Conservation (phyloP, 805 yeast genomes). For the Yarrowia deformans region DNA sequence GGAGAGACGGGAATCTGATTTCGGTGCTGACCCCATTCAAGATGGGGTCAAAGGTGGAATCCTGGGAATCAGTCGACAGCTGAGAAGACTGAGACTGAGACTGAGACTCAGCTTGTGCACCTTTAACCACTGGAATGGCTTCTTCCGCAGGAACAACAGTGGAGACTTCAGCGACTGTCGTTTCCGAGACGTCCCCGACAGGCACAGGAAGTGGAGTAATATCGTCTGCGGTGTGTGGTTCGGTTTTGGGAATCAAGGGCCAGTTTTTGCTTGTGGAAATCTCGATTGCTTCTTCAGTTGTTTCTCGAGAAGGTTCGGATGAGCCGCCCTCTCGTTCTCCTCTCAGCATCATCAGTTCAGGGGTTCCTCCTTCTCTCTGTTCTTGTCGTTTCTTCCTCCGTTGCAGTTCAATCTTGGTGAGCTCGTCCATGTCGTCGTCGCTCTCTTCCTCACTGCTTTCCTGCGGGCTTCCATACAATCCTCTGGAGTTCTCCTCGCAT, state of each 20-base stretch:
- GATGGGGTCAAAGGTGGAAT: background rate
- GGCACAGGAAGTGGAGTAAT: background rate
- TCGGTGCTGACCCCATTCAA: background rate
- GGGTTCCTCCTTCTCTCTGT: conserved; percentile 1
- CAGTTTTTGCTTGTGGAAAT: conserved; percentile 20
- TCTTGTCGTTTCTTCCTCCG: conserved; percentile 6
- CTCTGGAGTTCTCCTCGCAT: conserved; percentile 50
- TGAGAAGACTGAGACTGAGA: background rate
- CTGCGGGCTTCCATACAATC: conserved; percentile 10
- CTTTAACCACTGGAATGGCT: background rate
- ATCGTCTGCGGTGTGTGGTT: background rate
- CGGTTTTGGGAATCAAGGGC: conserved; percentile 11
- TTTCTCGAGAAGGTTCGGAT: background rate
- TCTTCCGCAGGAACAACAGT: conserved; percentile 14
- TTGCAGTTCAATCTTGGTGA: conserved; percentile 19
- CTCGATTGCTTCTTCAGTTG: conserved; percentile 2
- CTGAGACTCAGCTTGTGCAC: background rate
- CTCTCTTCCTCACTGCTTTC: conserved; percentile 29
- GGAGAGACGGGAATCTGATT: conserved; percentile 28
- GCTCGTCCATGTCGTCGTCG: conserved; percentile 31
- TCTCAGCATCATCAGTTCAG: background rate
- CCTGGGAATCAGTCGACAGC: background rate
- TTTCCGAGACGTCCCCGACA: background rate
- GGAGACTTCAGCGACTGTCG: background rate
- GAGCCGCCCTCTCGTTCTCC: background rate